These are phyloP conservation scores for Fusarium oligoseptatum DNA, from an alignment of 2,329 filamentous ascomycete genomes.

Conservation along the genomic window DNA sequence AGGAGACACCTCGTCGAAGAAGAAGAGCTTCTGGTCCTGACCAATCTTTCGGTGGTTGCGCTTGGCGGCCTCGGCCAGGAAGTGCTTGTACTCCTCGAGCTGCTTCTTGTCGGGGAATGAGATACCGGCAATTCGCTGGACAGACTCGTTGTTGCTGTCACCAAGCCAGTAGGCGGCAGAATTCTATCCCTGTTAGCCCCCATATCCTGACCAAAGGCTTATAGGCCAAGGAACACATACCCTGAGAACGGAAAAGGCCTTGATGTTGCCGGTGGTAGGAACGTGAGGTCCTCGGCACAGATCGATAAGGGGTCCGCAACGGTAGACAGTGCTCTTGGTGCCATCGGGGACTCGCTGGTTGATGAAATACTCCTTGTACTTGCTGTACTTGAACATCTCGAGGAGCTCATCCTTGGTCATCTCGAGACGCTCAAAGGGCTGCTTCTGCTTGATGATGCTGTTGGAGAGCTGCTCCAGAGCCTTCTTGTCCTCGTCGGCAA, in stretches of 20 bases:
- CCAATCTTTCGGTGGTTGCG: conserved; percentile 95
- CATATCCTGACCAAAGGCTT: too few species aligned
- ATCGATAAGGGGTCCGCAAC: conserved; percentile 94
- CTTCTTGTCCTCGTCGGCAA: conserved; percentile 86
- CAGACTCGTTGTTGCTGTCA: conserved; percentile 91
- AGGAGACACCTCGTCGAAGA: conserved; percentile 95
- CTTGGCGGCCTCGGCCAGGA: conserved; percentile 97
- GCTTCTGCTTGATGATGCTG: conserved; percentile 95
- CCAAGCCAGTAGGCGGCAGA: conserved; percentile 89
- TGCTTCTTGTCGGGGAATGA: conserved; percentile 96
- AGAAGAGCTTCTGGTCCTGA: conserved; percentile 96
- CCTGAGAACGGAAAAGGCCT: conserved; percentile 95
- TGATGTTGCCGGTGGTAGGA: conserved; percentile 90
- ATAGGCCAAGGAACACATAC: conserved; percentile 39
- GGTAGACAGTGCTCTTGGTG: conserved; percentile 93
- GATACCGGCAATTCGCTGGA: conserved; percentile 96
- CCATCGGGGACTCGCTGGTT: conserved; percentile 78
- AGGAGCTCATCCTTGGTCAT: conserved; percentile 91
- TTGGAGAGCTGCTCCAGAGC: conserved; percentile 83
- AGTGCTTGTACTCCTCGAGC: conserved; percentile 93
- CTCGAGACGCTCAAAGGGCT: conserved; percentile 90
- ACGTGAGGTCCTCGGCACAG: conserved; percentile 96
- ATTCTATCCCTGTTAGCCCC: conserved; percentile 64
- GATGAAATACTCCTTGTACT: conserved; percentile 99
- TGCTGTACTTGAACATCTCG: conserved; percentile 97